Conservation (phyloP, 2,329 filamentous ascomycete species). For the Xylariaceae sp. region DNA sequence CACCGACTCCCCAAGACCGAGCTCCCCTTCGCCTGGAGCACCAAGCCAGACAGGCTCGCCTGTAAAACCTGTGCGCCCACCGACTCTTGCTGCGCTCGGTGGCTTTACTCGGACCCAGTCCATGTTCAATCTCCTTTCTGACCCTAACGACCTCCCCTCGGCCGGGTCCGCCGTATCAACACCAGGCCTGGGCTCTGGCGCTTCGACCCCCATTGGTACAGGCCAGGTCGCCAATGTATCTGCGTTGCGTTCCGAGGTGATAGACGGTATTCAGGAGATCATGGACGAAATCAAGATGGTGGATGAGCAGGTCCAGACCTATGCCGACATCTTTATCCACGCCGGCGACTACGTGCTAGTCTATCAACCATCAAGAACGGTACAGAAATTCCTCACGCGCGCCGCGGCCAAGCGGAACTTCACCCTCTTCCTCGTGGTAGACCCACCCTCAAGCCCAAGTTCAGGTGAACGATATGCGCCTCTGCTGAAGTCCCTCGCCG, state of each 20-base stretch:
- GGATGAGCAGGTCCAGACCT: constrained; percentile 85
- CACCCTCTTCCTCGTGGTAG: constrained; percentile 79
- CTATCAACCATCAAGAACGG: constrained; percentile 77
- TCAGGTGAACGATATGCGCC: constrained; percentile 41
- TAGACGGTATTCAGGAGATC: constrained; percentile 91
- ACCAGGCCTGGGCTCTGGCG: constrained; percentile 38
- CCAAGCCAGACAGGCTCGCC: constrained; percentile 14
- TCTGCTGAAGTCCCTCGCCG: constrained; percentile 72
- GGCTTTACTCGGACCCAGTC: constrained; percentile 66
- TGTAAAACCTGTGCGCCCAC: constrained; percentile 42
- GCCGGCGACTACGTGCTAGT: constrained; percentile 89
- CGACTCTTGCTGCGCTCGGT: constrained; percentile 55
- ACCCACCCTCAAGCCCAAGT: constrained; percentile 36
- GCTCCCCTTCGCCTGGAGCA: constrained; percentile 10
- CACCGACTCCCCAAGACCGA: constrained; percentile 51
- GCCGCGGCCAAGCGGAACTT: constrained; percentile 88
- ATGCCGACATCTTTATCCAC: constrained; percentile 87
- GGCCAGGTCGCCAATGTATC: constrained; percentile 45
- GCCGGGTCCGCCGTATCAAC: constrained; percentile 43
- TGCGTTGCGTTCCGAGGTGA: constrained; percentile 81
- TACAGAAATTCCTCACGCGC: constrained; percentile 83
- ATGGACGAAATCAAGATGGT: constrained; percentile 91
- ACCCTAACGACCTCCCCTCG: constrained; percentile 51
- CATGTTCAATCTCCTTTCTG: constrained; percentile 82
- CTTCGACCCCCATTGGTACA: constrained; percentile 43